Percentiles rank a stretch among this genome's conserved stretches.
Conservation (phyloP, 202 grass and related monocot genomes). For the Cymbopogon flexuosus region DNA sequence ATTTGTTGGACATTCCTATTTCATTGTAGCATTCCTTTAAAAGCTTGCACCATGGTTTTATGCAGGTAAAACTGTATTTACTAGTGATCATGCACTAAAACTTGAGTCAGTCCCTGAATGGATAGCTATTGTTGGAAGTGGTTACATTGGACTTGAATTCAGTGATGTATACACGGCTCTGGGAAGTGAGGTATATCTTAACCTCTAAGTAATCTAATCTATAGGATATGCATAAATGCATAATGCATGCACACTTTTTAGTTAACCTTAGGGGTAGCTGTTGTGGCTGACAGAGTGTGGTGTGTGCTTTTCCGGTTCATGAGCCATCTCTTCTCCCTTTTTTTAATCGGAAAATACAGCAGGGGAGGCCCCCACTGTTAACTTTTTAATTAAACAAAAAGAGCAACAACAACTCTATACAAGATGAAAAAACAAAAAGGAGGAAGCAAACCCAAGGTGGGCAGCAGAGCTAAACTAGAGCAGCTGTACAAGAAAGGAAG, state of each 20-base stretch:
- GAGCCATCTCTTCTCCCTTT: too few relatives aligned
- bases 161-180: conserved; percentile 85
- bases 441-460: too few relatives aligned
- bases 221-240: too few relatives aligned
- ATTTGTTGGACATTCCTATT: not conserved
- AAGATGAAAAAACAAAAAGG: too few relatives aligned
- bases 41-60: not conserved
- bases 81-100: conserved; percentile 79
- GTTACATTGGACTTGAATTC: conserved; percentile 94
- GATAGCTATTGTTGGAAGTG: conserved; percentile 97
- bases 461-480: too few relatives aligned
- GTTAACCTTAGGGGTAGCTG: not conserved
- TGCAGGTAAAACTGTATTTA: conserved; percentile 80
- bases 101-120: conserved; percentile 76
- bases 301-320: not conserved
- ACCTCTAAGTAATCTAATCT: too few relatives aligned
- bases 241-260: too few relatives aligned
- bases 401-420: too few relatives aligned
- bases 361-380: too few relatives aligned
- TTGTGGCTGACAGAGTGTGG: not conserved
- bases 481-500: too few relatives aligned
- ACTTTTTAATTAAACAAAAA: too few relatives aligned
- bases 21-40: conserved; percentile 12
- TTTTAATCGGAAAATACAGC: too few relatives aligned
- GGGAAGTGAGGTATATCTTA: conserved; percentile 65